Base-by-base conservation (phyloP, 345 rosid genomes). In the Bretschneidera sinensis region DNA sequence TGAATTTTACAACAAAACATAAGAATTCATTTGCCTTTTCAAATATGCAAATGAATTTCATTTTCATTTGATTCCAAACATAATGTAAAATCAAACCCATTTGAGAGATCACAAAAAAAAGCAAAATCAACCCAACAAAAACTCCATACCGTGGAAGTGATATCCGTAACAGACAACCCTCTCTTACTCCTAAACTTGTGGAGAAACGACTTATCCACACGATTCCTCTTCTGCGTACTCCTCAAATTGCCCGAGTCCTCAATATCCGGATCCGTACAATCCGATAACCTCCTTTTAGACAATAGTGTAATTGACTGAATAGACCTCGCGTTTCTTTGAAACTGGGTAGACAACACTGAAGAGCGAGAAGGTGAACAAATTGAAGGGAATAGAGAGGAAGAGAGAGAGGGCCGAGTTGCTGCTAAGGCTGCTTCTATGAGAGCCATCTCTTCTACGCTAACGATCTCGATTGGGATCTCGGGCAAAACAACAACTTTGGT, bases 401-500 rank as follows among this genome's bases (percentile, higher is more conserved):
- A 60, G 9, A 70, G 60, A 63, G 85, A 72, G 64, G 83, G 76
- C 24, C 86, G 56, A 15, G n/a, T n/a, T n/a, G 88, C 78, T 17
- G 92, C 81, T 0, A 79, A 56, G 13, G 92, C 94, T 0, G 91
- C 82, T 23, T 91, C 96, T 24, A 85, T 48, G 31, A 84, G 57
- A 67, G 85, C 92, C 97, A 91, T 91, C 75, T 91, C 97, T 75
- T 87, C 89, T 43, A 87, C 96, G 60, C 74, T 76, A 58, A 91
- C 76, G 78, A 85, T 62, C 83, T 88, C 96, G 73, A 86, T 74
- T 68, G 84, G 83, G 81, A 91, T 81, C 6, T 67, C 76, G 20
- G 76, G 71, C 18, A 50, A 0, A 21, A 28, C 39, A 64, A 33
- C 54, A n/a, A n/a, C n/a, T 0, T 4, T 48, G 0, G 31, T 57